Percentiles rank a stretch among this genome's conserved stretches.
These are phyloP conservation scores for Herpetomonas samuelpessoai DNA, from an alignment of 208 protist species.

Conservation along the genomic window DNA sequence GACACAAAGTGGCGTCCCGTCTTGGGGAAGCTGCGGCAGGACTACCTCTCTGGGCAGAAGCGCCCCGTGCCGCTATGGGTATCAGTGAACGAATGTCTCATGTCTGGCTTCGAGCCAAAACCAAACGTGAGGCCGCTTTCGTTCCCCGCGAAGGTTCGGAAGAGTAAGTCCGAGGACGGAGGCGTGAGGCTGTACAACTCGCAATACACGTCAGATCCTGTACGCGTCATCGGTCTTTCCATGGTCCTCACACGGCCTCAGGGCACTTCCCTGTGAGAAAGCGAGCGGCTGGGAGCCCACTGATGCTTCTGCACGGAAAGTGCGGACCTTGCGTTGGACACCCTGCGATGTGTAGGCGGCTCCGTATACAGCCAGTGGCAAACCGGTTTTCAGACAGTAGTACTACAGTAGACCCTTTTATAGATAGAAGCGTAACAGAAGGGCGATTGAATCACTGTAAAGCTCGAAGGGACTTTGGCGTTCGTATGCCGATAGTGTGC, in stretches of 20 bases:
- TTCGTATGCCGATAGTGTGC: too few relatives aligned
- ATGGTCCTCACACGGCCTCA: slow-evolving; percentile 76
- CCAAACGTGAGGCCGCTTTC: slow-evolving; percentile 21
- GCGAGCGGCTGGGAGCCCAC: too few relatives aligned
- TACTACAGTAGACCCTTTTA: too few relatives aligned
- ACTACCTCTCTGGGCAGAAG: slow-evolving; percentile 58
- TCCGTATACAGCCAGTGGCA: too few relatives aligned
- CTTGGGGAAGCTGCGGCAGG: slow-evolving; percentile 78
- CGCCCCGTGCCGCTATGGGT: slow-evolving; percentile 76
- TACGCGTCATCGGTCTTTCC: slow-evolving; percentile 80
- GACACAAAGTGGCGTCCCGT: slow-evolving; percentile 86
- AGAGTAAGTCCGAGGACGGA: slow-evolving; percentile 13
- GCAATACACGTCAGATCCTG: slow-evolving; percentile 82
- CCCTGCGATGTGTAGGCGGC: too few relatives aligned
- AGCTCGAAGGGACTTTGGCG: too few relatives aligned
- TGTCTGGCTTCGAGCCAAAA: slow-evolving; percentile 81
- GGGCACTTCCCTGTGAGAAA: slow-evolving; percentile 57
- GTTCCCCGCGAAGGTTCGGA: slow-evolving; percentile 37
- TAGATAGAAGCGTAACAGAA: too few relatives aligned
- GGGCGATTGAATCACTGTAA: too few relatives aligned
- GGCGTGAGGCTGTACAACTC: slow-evolving; percentile 81
- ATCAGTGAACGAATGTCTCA: slow-evolving; percentile 86
- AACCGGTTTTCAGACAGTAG: too few relatives aligned
- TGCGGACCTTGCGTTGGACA: too few relatives aligned
- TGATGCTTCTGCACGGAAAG: too few relatives aligned